Evolutionary conservation across 306 rosid genomes (phyloP).

Genomic region (Citrullus amarus): DNA sequence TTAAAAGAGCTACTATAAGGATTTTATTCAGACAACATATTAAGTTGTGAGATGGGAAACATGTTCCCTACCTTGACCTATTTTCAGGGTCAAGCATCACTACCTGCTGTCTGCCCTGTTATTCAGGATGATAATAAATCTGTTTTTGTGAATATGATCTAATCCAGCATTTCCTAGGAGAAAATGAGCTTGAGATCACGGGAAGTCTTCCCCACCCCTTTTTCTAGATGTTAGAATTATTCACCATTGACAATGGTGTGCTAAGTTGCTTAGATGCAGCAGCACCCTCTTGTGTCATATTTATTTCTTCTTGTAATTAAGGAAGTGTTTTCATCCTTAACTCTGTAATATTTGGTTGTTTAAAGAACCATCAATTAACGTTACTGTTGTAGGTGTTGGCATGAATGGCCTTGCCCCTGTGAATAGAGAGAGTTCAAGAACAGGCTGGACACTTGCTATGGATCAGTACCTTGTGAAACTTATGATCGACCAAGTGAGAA

Average conservation of each 20-base stretch:
- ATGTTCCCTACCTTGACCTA: background rate
- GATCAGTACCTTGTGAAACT: conserved; percentile 41
- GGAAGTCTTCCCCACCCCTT: background rate
- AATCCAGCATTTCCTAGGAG: background rate
- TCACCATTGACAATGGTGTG: background rate
- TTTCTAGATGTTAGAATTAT: background rate
- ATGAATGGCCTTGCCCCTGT: conserved; percentile 13
- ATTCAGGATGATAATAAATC: background rate
- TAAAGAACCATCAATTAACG: background rate
- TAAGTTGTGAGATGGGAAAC: background rate
- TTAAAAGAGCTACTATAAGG: background rate
- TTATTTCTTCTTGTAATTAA: background rate
- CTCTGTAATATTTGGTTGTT: background rate
- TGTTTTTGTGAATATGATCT: background rate
- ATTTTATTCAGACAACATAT: background rate
- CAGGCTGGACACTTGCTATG: conserved; percentile 30
- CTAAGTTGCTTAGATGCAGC: background rate
- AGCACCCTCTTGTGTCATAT: background rate
- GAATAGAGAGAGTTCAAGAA: conserved; percentile 16
- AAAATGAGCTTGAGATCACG: background rate
- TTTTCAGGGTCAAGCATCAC: background rate
- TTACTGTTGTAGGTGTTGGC: conserved; percentile 19
- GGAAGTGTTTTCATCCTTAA: background rate
- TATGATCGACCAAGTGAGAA: conserved; percentile 33
- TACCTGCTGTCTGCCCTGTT: background rate